Evolutionary conservation across 106 monocot species (phyloP).

Genomic region (Vanilla planifolia): DNA sequence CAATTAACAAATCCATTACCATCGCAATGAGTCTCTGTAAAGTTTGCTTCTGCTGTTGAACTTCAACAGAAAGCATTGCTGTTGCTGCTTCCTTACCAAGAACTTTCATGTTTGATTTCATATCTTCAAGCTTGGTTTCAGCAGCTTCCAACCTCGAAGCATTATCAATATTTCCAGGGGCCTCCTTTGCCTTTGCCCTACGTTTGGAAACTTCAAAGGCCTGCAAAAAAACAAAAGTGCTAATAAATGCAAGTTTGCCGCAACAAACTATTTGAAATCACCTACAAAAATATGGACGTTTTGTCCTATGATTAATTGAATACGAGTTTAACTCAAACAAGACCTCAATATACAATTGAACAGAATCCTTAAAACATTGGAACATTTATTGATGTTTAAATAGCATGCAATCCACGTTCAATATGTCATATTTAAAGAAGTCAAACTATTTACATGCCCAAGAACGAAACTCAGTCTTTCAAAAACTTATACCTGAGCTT

Average conservation of each 20-base stretch:
- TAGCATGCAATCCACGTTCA: too few relatives aligned
- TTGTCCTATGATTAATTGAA: too few relatives aligned
- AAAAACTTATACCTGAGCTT: constrained; percentile 69
- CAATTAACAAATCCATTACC: constrained; percentile 27
- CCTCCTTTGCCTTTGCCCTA: constrained; percentile 72
- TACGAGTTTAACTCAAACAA: too few relatives aligned
- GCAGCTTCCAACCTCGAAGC: constrained; percentile 72
- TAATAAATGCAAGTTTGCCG: not conserved
- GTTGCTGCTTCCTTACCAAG: constrained; percentile 85
- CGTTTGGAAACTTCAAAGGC: constrained; percentile 91
- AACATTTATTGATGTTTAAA: too few relatives aligned
- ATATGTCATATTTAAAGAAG: too few relatives aligned
- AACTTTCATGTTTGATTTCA: constrained; percentile 76
- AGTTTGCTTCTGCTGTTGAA: constrained; percentile 85
- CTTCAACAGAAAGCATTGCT: constrained; percentile 91
- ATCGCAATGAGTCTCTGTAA: constrained; percentile 79
- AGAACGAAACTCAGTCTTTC: not conserved
- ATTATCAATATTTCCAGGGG: constrained; percentile 65
- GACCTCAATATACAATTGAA: too few relatives aligned
- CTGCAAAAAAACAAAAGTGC: constrained; percentile 14
- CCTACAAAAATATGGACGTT: too few relatives aligned
- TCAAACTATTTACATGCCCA: too few relatives aligned
- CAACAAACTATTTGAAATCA: not conserved
- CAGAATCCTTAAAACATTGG: too few relatives aligned
- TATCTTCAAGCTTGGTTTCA: constrained; percentile 76